Evolutionary conservation across 805 yeast species (phyloP).

Genomic region (Trichomonascus vanleenenianus): DNA sequence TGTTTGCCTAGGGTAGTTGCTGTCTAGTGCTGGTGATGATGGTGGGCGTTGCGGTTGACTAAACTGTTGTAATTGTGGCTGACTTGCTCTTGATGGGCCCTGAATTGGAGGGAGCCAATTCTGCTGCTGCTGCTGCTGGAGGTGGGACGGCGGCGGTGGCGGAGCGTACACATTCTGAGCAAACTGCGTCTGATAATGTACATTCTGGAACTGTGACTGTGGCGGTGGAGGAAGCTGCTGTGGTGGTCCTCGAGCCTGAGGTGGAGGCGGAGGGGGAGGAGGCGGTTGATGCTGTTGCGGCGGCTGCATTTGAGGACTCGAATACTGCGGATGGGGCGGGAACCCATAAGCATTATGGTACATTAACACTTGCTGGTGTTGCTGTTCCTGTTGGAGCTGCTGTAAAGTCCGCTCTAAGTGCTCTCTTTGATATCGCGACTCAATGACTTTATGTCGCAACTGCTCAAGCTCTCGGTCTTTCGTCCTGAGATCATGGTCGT

Average conservation of each 20-base stretch:
- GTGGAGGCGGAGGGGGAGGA: slow-evolving; percentile 7
- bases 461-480: slow-evolving; percentile 39
- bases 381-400: slow-evolving; percentile 7
- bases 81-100: too few relatives aligned
- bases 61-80: too few relatives aligned
- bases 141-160: too few relatives aligned
- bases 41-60: too few relatives aligned
- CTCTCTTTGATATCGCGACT: slow-evolving; percentile 11
- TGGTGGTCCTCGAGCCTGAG: neutral
- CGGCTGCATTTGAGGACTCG: slow-evolving; percentile 11
- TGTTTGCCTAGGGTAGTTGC: too few relatives aligned
- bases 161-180: too few relatives aligned
- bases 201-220: neutral
- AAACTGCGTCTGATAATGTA: too few relatives aligned
- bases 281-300: slow-evolving; percentile 5
- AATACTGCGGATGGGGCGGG: slow-evolving; percentile 14
- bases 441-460: slow-evolving; percentile 30
- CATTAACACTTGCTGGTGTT: slow-evolving; percentile 10
- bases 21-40: too few relatives aligned
- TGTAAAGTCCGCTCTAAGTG: slow-evolving; percentile 8
- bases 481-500: slow-evolving; percentile 35
- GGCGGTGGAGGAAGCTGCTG: slow-evolving; percentile 8
- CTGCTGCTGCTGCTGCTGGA: too few relatives aligned
- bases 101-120: too few relatives aligned
- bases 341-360: slow-evolving; percentile 6